phyloP scores from a whole-genome alignment of 2,329 filamentous ascomycete genomes.

The Trichophyton benhamiae region DNA sequence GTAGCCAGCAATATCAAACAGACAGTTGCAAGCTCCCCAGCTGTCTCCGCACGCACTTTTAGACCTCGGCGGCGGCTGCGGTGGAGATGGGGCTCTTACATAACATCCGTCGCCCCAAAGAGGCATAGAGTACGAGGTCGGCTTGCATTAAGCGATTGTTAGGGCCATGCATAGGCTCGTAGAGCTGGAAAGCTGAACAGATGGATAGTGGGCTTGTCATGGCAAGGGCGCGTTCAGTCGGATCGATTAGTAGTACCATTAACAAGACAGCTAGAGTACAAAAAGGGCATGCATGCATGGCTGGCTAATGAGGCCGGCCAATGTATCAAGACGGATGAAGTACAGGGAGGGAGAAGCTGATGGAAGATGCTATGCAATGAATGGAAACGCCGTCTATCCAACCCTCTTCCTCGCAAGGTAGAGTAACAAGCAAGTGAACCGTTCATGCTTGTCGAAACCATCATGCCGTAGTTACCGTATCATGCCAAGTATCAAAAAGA shows the following conservation, averaged over 20 bases:
- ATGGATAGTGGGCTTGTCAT: neutral
- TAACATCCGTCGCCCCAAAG: neutral
- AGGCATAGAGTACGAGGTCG: neutral
- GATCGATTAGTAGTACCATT: neutral
- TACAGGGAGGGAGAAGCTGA: neutral
- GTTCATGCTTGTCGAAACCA: neutral
- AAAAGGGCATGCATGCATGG: neutral
- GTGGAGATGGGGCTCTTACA: neutral
- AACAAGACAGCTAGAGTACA: neutral
- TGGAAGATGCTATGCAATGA: neutral
- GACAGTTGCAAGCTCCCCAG: neutral
- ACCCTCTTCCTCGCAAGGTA: neutral
- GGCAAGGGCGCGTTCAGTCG: neutral
- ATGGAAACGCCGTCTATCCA: conserved; percentile 3
- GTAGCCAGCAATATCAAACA: neutral
- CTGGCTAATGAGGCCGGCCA: neutral
- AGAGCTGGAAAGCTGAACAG: neutral
- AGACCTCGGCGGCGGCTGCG: neutral
- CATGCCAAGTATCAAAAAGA: neutral
- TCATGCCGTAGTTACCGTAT: neutral
- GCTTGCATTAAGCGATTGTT: neutral
- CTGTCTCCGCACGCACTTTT: neutral
- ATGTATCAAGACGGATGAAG: neutral
- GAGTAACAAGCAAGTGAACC: neutral
- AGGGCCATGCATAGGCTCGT: neutral